These are phyloP conservation scores for Paratinospora sagittata DNA, from an alignment of 164 flowering plant genomes.

Conservation along the genomic window DNA sequence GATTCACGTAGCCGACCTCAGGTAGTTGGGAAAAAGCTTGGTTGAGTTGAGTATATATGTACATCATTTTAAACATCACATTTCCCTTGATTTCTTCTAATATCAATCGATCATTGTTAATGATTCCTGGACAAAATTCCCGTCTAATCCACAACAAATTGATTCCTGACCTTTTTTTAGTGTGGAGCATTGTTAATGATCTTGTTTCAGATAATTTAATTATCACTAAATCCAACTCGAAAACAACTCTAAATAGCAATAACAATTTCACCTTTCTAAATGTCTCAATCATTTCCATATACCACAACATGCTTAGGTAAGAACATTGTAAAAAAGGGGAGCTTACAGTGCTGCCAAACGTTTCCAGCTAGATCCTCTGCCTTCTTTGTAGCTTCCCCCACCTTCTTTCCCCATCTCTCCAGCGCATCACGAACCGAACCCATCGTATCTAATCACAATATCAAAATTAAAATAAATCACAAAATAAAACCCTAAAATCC, in stretches of 20 bases:
- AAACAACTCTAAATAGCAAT: not conserved
- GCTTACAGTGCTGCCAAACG: conserved; percentile 91
- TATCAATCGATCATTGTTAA: not conserved
- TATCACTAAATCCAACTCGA: not conserved
- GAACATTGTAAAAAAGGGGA: not conserved
- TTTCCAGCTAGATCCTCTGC: conserved; percentile 86
- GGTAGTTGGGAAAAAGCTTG: too few species aligned
- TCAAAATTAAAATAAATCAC: not conserved
- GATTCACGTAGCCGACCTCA: too few species aligned
- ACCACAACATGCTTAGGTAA: not conserved
- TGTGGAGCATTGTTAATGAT: not conserved
- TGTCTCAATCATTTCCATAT: not conserved
- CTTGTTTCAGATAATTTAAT: not conserved
- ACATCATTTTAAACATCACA: not conserved
- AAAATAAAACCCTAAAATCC: not conserved
- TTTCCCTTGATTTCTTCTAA: not conserved
- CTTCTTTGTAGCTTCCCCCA: conserved; percentile 65
- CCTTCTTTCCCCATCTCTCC: conserved; percentile 75
- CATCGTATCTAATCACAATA: conserved; percentile 41
- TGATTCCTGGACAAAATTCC: not conserved
- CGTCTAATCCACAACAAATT: not conserved
- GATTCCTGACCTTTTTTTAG: not conserved
- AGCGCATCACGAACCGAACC: conserved; percentile 59
- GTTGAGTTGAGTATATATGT: too few species aligned
- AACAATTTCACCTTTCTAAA: not conserved